phyloP scores from a whole-genome alignment of 2,329 filamentous ascomycete genomes.

The Colletotrichum liriopes region DNA sequence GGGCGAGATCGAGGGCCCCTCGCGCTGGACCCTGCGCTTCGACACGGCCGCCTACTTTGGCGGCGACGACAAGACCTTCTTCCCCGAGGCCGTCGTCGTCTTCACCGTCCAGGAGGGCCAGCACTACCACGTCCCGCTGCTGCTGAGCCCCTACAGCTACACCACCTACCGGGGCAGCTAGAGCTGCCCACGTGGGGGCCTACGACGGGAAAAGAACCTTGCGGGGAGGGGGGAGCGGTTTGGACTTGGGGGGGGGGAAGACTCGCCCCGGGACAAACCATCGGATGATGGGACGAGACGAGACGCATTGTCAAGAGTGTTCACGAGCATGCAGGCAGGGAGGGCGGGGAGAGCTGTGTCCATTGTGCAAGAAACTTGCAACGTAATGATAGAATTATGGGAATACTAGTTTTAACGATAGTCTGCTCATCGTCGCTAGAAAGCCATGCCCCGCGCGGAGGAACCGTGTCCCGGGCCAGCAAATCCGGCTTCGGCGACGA shows the following conservation, averaged over 20 bases:
- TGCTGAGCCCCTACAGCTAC: slow-evolving; percentile 85
- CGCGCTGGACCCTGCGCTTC: slow-evolving; percentile 79
- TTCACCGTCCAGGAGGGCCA: slow-evolving; percentile 70
- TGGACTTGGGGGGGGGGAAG: neutral
- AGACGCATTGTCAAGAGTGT: neutral
- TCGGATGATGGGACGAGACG: no score
- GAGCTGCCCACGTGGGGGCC: no score
- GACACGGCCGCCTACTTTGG: slow-evolving; percentile 82
- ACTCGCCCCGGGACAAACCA: neutral
- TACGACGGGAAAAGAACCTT: no score
- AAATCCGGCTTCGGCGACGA: slow-evolving; percentile 10
- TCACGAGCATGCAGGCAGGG: neutral
- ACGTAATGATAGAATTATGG: slow-evolving; percentile 26
- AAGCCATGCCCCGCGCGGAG: neutral
- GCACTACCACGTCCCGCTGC: slow-evolving; percentile 85
- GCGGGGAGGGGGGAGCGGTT: neutral
- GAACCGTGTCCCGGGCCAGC: slow-evolving; percentile 6
- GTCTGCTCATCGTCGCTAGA: slow-evolving; percentile 20
- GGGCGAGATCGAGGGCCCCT: slow-evolving; percentile 57
- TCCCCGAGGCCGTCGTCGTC: slow-evolving; percentile 71
- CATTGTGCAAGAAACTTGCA: slow-evolving; percentile 20
- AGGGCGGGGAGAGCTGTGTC: neutral
- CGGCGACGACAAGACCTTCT: slow-evolving; percentile 73
- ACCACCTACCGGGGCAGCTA: slow-evolving; percentile 86
- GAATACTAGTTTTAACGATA: slow-evolving; percentile 40